Evolutionary conservation across 306 rosid species (phyloP).

Genomic region (Cucumis cinereus): DNA sequence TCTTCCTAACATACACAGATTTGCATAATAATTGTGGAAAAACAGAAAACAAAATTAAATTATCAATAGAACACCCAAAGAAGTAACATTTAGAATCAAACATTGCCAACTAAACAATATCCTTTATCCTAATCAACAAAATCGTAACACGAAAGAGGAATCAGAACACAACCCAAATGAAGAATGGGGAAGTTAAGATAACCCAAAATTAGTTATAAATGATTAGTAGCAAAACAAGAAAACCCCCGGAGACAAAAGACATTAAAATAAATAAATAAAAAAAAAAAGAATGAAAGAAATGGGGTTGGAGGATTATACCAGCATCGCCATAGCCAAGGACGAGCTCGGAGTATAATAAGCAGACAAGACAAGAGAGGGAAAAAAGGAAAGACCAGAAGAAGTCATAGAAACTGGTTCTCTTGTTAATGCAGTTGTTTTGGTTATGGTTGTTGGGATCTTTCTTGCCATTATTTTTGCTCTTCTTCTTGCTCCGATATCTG

Average conservation of each 20-base stretch:
- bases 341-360: conserved; percentile 42
- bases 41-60: neutral
- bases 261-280: neutral
- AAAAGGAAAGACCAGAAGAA: conserved; percentile 54
- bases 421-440: conserved; percentile 7
- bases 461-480: neutral
- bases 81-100: neutral
- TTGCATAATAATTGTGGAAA: neutral
- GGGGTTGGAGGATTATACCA: conserved; percentile 23
- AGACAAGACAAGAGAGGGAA: conserved; percentile 51
- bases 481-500: conserved; percentile 18
- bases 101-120: neutral
- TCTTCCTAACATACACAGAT: neutral
- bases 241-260: neutral
- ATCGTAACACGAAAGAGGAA: neutral
- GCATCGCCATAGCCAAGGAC: conserved; percentile 40
- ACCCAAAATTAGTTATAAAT: neutral
- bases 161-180: neutral
- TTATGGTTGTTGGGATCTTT: neutral
- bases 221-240: neutral
- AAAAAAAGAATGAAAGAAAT: too few species aligned
- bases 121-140: neutral
- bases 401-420: conserved; percentile 31
- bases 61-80: neutral
- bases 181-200: neutral